Evolutionary conservation across 805 yeast genomes (phyloP).

Genomic region (Candida nanaspora): DNA sequence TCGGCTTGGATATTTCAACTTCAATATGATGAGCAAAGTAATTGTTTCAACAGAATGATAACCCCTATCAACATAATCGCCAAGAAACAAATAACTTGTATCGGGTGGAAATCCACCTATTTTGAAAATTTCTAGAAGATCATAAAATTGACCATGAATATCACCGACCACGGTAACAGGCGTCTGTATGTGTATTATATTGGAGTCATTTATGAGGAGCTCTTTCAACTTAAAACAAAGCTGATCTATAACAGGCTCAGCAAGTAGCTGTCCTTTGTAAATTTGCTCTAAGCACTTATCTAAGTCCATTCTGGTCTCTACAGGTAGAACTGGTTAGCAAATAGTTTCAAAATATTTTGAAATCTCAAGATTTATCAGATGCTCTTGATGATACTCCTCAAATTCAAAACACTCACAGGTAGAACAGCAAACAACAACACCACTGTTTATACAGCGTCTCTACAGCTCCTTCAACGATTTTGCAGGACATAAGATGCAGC

Average conservation of each 20-base stretch:
- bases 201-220: conserved; percentile 69
- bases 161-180: conserved; percentile 97
- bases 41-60: conserved; percentile 92
- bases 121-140: conserved; percentile 81
- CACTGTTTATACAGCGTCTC: too few species aligned
- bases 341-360: neutral
- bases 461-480: too few species aligned
- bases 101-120: conserved; percentile 93
- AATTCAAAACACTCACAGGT: too few species aligned
- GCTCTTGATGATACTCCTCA: too few species aligned
- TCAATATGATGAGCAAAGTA: conserved; percentile 69
- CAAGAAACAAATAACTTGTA: conserved; percentile 87
- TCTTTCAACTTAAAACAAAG: conserved; percentile 80
- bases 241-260: conserved; percentile 63
- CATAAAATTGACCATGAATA: conserved; percentile 96
- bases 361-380: too few species aligned
- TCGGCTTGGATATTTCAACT: conserved; percentile 81
- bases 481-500: too few species aligned
- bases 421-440: too few species aligned
- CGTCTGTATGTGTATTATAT: conserved; percentile 73
- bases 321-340: neutral
- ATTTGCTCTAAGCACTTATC: conserved; percentile 67
- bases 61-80: conserved; percentile 96
- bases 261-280: conserved; percentile 56
- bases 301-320: conserved; percentile 33